These are phyloP conservation scores for Penicillium turbatum DNA, from an alignment of 495 filamentous ascomycete genomes.

Conservation along the genomic window DNA sequence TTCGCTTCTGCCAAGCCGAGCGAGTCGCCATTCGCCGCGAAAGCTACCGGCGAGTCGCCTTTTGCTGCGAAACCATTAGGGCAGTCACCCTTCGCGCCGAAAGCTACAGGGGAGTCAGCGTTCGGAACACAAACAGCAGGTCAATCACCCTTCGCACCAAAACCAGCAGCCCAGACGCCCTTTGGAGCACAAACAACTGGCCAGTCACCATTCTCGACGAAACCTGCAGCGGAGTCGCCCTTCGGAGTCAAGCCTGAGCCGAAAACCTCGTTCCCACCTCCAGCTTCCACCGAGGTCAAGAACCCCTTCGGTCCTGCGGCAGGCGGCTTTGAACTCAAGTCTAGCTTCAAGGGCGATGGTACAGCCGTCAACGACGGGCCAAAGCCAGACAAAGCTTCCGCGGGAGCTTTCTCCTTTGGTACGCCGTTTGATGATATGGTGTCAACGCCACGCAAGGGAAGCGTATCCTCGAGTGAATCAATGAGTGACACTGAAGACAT, in stretches of 20 bases:
- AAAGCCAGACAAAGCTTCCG: conserved; percentile 41
- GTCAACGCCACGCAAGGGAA: conserved; percentile 20
- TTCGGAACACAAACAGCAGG: conserved; percentile 3
- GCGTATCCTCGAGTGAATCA: conserved; percentile 19
- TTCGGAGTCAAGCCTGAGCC: conserved; percentile 29
- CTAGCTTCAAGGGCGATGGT: conserved; percentile 75
- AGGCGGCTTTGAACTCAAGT: conserved; percentile 65
- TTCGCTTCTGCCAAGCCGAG: conserved; percentile 31
- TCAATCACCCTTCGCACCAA: conserved; percentile 27
- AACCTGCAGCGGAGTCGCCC: neutral
- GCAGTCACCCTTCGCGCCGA: conserved; percentile 17
- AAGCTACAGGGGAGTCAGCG: conserved; percentile 3
- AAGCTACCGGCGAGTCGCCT: neutral
- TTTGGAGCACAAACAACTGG: neutral
- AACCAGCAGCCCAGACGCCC: neutral
- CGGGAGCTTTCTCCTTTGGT: conserved; percentile 35
- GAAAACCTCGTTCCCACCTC: conserved; percentile 33
- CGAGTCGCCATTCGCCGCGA: conserved; percentile 26
- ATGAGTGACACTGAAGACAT: conserved; percentile 43
- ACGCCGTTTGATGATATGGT: conserved; percentile 29
- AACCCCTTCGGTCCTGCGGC: conserved; percentile 50
- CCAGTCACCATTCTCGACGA: neutral
- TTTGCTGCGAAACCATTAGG: neutral
- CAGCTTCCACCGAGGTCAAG: conserved; percentile 34
- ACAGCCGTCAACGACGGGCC: conserved; percentile 57